These are phyloP conservation scores for Dysphania ambrosioides DNA, from an alignment of 148 eudicot genomes.

Conservation along the genomic window DNA sequence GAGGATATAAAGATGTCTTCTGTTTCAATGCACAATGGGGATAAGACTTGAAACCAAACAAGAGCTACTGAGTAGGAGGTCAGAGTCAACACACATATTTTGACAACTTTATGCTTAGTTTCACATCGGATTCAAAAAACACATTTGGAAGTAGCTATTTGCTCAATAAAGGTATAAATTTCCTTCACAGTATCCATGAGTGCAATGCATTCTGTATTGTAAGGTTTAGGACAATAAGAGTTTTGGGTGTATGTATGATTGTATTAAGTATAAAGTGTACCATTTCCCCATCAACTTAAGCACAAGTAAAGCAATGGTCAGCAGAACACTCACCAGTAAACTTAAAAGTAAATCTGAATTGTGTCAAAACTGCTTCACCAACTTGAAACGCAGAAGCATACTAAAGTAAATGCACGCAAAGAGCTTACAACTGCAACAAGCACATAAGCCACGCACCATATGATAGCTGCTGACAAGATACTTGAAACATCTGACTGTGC, in stretches of 20 bases:
- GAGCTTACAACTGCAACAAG: slow-evolving; percentile 32
- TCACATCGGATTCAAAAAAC: not conserved
- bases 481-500: slow-evolving; percentile 20
- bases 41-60: not conserved
- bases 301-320: not conserved
- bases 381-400: slow-evolving; percentile 29
- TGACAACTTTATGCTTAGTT: not conserved
- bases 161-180: not conserved
- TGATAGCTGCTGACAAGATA: slow-evolving; percentile 28
- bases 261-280: not conserved
- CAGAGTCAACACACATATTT: not conserved
- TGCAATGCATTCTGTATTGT: not conserved
- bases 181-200: not conserved
- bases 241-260: not conserved
- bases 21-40: not conserved
- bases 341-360: slow-evolving; percentile 10
- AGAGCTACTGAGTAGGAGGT: not conserved
- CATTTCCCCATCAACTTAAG: not conserved
- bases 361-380: slow-evolving; percentile 17
- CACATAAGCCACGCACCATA: slow-evolving; percentile 40
- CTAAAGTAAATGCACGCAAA: slow-evolving; percentile 23
- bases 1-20: not conserved
- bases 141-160: not conserved
- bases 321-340: slow-evolving; percentile 12
- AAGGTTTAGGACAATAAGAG: not conserved